Base-by-base conservation (phyloP, 768 basidiomycete species). In the Hortiboletus campestris region DNA sequence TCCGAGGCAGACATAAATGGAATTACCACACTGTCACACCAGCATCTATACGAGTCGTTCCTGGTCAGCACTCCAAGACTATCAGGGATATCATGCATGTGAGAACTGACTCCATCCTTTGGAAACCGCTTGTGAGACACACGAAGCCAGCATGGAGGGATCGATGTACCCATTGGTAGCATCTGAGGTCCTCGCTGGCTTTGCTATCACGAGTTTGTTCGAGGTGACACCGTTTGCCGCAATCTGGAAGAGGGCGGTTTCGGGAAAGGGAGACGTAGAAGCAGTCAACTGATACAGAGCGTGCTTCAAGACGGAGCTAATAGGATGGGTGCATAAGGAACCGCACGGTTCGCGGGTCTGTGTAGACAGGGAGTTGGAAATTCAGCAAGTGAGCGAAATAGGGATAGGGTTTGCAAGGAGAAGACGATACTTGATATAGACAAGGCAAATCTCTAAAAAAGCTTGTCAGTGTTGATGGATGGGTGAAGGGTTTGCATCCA, bases 171-270 rank as follows among this genome's bases (percentile, higher is more conserved):
- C 84, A 58, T 81, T 86, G 57, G 57, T 78, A 3, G 85, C 84
- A 50, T 84, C 82, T 9, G 71, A 62, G 8, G 59, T 58, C 0
- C 76, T 52, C 2, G 82, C 84, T 2, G 88, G 88, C 70, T 91
- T 91, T 5, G 88, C 88, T 63, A 91, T 87, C 57, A 90, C 82
- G 47, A 90, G 75, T 71, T 91, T 90, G 66, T 79, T 68, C 43
- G 83, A 63, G 3, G 76, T 66, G 10, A 90, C 80, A 20, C 85
- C 86, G 55, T 71, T 80, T 2, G 77, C 76, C 19, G 73, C 70
- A 50, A 82, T 80, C 59, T 82, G 72, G 66, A 82, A 78, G 34
- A 83, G 64, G 0, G 78, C 69, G 0, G 76, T 74, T n/a, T 71
- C 48, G 1, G 81, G 80, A 69, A 68, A 82, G 8, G 62, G 52